phyloP scores from a whole-genome alignment of 352 stramenopile species.

The Phytopythium aichiense region DNA sequence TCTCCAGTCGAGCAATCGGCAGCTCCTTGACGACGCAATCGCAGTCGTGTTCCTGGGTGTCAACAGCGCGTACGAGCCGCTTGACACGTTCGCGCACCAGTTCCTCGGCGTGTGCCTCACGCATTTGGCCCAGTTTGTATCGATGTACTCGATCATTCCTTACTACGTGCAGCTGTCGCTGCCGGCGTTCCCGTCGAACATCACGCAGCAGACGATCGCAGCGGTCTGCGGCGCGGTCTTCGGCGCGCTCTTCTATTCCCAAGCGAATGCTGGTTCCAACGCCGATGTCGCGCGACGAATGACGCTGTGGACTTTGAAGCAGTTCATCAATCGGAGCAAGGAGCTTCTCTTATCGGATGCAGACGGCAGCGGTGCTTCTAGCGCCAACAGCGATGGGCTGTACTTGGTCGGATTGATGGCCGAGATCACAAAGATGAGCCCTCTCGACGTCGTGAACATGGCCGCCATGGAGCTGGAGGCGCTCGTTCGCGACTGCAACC shows the following conservation, averaged over 20 bases:
- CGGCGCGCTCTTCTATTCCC: conserved; percentile 44
- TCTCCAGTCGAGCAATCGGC: conserved; percentile 22
- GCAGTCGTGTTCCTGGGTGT: conserved; percentile 44
- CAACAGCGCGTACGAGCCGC: conserved; percentile 47
- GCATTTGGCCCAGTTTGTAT: conserved; percentile 39
- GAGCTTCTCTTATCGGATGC: conserved; percentile 19
- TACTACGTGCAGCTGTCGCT: conserved; percentile 55
- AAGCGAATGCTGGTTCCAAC: conserved; percentile 9
- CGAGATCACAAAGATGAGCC: conserved; percentile 61
- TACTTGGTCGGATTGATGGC: conserved; percentile 50
- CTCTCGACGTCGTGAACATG: conserved; percentile 32
- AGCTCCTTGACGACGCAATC: conserved; percentile 35
- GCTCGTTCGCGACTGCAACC: conserved; percentile 18
- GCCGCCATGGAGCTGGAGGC: conserved; percentile 39
- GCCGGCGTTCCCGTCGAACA: conserved; percentile 28
- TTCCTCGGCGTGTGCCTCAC: conserved; percentile 49
- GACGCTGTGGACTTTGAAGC: conserved; percentile 49
- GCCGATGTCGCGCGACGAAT: conserved; percentile 23
- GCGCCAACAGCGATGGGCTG: conserved; percentile 25
- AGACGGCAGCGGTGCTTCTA: not conserved
- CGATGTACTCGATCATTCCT: conserved; percentile 43
- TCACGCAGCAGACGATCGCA: conserved; percentile 27
- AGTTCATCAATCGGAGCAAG: conserved; percentile 28
- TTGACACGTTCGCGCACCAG: conserved; percentile 41
- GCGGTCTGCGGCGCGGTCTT: conserved; percentile 46